Evolutionary conservation across 148 eudicot genomes (phyloP).

Genomic region (Vaccinium myrtillus): DNA sequence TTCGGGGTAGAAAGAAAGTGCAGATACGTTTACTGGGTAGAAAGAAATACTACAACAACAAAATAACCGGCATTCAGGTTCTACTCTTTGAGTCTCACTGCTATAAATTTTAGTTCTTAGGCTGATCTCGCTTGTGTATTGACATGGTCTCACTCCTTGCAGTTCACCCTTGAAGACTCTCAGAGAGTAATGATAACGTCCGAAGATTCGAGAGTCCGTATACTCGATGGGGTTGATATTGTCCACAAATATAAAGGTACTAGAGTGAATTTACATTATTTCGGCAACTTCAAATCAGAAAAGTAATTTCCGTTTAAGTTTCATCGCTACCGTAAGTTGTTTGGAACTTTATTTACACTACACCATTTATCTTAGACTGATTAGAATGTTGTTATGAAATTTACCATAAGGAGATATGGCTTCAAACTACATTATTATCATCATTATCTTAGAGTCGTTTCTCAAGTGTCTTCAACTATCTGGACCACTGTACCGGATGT

Average conservation of each 20-base stretch:
- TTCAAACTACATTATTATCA: background rate
- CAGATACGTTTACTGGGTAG: conserved; percentile 32
- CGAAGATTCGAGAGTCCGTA: conserved; percentile 66
- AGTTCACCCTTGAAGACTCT: conserved; percentile 54
- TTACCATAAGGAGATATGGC: background rate
- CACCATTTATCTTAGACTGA: background rate
- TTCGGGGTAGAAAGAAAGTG: conserved; percentile 37
- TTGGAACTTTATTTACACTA: background rate
- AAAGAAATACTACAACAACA: conserved; percentile 44
- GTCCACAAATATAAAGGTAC: conserved; percentile 66
- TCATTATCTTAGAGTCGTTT: background rate
- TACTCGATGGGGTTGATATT: conserved; percentile 56
- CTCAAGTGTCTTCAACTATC: background rate
- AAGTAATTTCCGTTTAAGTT: background rate
- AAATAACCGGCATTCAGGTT: conserved; percentile 77
- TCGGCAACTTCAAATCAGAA: background rate
- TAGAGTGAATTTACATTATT: background rate
- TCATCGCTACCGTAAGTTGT: background rate
- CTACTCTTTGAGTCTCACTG: background rate
- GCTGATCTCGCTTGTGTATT: conserved; percentile 14
- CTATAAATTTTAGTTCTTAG: background rate
- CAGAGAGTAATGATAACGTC: conserved; percentile 56
- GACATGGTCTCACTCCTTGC: conserved; percentile 23
- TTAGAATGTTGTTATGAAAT: background rate
- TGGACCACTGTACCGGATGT: background rate